Evolutionary conservation across 805 yeast species (phyloP), one percentile per base, ranked within the genome.

Genomic region (Schizosaccharomyces pombe): DNA sequence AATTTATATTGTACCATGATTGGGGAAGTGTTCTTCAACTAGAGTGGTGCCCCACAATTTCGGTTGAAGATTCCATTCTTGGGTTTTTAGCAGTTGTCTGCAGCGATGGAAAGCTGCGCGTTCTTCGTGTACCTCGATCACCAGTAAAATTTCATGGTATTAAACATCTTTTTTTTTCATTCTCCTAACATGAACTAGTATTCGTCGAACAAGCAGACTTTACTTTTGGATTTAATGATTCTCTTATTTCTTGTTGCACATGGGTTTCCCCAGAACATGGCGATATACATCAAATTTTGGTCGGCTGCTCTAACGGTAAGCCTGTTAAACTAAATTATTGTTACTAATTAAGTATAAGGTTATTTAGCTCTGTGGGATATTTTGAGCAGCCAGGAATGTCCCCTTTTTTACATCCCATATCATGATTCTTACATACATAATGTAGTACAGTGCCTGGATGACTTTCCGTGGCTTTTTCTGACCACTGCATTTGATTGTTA

Each of bases 251-350:
- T 9, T 43, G 49, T 26, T 22, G 19, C 4, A 8, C 49, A 8
- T 43, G 49, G 49, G 14, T 43, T 9, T 22, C 11, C 1, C 5
- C 49, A 2, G 49, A 9, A 6, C 9, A 9, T 22, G 49, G 26
- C 19, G 19, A 14, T 22, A 28, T 29, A 4, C 19, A 43, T 19
- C 49, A 43, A 26, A 16, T 43, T n/a, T 29, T 43, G 19, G 49
- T 26, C 6, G 49, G 49, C 14, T 43, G 49, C 26, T 43, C 49
- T n/a, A 43, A 43, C 26, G 49, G 49, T 43, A 43, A 24, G 49
- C 9, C 28, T n/a, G 4, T 26, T n/a, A 2, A 5, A 8, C n/a
- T 16, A n/a, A 8, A 37, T n/a, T 11, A 37, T 16, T 9, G 43
- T 43, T 22, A 16, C 49, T 11, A n/a, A 8, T n/a, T n/a, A n/a